Base-by-base conservation (phyloP, 225 moss, liverwort and hornwort species). In the Sphagnum contortum region DNA sequence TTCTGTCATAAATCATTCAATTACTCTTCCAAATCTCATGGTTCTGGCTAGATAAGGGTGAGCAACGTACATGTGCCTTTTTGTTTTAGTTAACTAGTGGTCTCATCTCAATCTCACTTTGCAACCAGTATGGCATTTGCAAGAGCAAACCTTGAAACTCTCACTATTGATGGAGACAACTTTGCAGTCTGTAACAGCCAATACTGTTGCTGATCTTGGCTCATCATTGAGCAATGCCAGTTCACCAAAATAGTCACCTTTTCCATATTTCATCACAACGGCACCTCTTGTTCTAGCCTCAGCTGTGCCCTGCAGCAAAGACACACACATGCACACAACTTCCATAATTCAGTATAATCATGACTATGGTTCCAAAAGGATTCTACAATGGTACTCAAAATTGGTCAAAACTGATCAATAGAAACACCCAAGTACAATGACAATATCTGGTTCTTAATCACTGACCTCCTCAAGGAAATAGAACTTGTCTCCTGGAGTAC, bases 241-340 rank as follows among this genome's bases (percentile, higher is more conserved):
- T 70, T 96, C 96, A 44, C 96, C 96, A 77, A 96, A 96, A 74
- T 92, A 96, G 71, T 96, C 96, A 50, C 96, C 92, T 70, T 74
- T 52, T 2, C 78, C 79, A 59, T 96, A 96, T 12, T 80, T 79
- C 92, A 88, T 92, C 47, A 92, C 68, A 45, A 74, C 76, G 67
- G 83, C 79, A 4, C 90, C 87, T 77, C 71, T 83, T 51, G 90
- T 63, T 71, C 80, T 84, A 4, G 96, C 96, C 64, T 88, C 81
- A 3, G 82, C 83, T 62, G 10, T 69, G 4, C 92, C 96, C 92
- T 96, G 57, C 4, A 66, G 0, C n/a, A 47, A 64, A 29, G 29
- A 29, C 29, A 29, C 29, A 29, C 29, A 29, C 29, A 29, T 29
- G 29, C 29, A 29, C 29, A 29, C 29, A 29, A 29, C 29, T 29